These are phyloP conservation scores for Parathielavia hyrcaniae DNA, from an alignment of 495 filamentous ascomycete species.

Conservation along the genomic window DNA sequence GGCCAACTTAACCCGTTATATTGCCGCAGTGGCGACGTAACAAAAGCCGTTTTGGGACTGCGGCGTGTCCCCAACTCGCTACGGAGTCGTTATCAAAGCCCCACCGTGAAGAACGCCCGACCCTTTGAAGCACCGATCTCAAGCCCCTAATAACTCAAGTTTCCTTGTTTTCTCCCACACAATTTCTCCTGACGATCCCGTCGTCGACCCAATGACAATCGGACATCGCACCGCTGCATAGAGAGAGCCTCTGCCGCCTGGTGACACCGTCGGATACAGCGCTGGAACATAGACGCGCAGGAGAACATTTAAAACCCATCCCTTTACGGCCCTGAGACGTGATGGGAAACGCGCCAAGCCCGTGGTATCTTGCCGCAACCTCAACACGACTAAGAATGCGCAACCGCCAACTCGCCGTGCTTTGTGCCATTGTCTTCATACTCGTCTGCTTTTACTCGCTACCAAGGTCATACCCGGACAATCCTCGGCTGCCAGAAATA, in stretches of 20 bases:
- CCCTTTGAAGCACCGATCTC: background rate
- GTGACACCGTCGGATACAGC: background rate
- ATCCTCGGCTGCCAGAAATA: background rate
- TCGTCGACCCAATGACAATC: slow-evolving; percentile 2
- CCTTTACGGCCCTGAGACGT: too few relatives aligned
- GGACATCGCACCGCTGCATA: background rate
- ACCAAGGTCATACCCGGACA: slow-evolving; percentile 14
- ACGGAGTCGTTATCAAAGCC: too few relatives aligned
- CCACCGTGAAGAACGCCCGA: too few relatives aligned
- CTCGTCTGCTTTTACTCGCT: slow-evolving; percentile 34
- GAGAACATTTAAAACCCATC: too few relatives aligned
- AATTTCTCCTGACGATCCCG: background rate
- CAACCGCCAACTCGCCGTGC: slow-evolving; percentile 36
- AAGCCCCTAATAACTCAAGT: background rate
- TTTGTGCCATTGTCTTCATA: slow-evolving; percentile 36
- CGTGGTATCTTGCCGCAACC: background rate
- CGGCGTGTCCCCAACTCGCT: too few relatives aligned
- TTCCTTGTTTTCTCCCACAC: background rate
- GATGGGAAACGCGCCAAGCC: background rate
- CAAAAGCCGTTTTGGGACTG: too few relatives aligned
- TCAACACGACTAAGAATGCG: slow-evolving; percentile 32
- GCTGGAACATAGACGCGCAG: background rate
- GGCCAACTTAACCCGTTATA: too few relatives aligned
- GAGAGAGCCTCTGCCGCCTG: slow-evolving; percentile 6
- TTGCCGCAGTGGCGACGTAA: too few relatives aligned